Conservation (phyloP, 129 eudicot genomes). For the Chrysanthemum seticuspe region DNA sequence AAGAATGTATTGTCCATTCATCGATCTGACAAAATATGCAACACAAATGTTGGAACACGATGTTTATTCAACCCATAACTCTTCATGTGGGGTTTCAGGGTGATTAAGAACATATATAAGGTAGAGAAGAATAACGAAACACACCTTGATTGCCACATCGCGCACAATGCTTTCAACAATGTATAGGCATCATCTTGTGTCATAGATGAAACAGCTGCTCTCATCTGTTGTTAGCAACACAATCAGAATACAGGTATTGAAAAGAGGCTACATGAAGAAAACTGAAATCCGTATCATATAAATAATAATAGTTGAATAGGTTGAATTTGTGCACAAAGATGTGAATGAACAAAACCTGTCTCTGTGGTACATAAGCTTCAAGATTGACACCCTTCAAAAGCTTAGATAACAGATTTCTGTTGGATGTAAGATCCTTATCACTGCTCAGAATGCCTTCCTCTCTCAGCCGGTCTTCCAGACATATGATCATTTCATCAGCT, state of each 20-base stretch:
- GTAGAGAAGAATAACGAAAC: not conserved
- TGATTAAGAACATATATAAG: not conserved
- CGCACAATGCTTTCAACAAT: constrained; percentile 53
- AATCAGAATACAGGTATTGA: constrained; percentile 20
- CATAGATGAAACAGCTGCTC: constrained; percentile 55
- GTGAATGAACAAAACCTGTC: constrained; percentile 52
- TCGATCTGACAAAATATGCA: constrained; percentile 43
- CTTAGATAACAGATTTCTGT: constrained; percentile 34
- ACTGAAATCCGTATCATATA: no score
- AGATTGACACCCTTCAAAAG: constrained; percentile 56
- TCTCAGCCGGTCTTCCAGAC: constrained; percentile 77
- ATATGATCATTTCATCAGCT: constrained; percentile 35
- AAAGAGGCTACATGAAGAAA: not conserved
- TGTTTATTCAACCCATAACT: not conserved
- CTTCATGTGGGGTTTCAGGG: constrained; percentile 5
- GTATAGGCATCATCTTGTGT: constrained; percentile 56
- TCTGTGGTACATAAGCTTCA: constrained; percentile 52
- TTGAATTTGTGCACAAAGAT: not conserved
- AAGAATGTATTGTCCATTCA: constrained; percentile 54
- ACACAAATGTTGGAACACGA: not conserved
- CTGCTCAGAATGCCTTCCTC: constrained; percentile 55
- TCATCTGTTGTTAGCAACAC: constrained; percentile 46
- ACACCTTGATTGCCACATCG: constrained; percentile 56
- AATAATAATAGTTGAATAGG: no score
- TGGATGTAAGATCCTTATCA: constrained; percentile 33